Conservation (phyloP, 495 filamentous ascomycete species). For the Chaetomium tenue region DNA sequence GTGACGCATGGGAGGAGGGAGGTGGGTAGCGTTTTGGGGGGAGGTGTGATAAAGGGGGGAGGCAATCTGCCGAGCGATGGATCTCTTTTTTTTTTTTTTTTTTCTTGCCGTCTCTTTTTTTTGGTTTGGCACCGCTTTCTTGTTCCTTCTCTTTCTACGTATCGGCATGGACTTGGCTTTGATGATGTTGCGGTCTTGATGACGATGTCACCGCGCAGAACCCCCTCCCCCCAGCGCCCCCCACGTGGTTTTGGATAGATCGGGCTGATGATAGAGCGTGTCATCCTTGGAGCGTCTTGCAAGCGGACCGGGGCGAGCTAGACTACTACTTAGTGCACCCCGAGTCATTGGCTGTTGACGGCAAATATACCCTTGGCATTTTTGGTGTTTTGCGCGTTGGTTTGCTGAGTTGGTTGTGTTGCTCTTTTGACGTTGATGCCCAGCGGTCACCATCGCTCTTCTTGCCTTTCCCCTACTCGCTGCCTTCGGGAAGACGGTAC, state of each 20-base stretch:
- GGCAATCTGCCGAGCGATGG: background rate
- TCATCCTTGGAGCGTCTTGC: background rate
- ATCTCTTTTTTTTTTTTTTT: background rate
- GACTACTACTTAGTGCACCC: background rate
- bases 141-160: background rate
- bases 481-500: too few relatives aligned
- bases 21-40: background rate
- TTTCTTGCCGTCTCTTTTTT: background rate
- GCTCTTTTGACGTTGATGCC: too few relatives aligned
- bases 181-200: background rate
- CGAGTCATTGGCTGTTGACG: background rate
- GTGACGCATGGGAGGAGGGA: background rate
- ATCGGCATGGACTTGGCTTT: background rate
- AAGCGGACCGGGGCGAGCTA: background rate
- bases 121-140: too few relatives aligned
- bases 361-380: constrained; percentile 2
- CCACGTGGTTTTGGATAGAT: background rate
- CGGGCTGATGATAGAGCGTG: background rate
- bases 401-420: background rate
- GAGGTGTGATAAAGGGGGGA: background rate
- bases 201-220: background rate
- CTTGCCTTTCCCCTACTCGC: too few relatives aligned
- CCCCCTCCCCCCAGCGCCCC: too few relatives aligned
- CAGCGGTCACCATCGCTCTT: too few relatives aligned
- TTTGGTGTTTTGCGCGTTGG: background rate